Evolutionary conservation across 129 eudicot species (phyloP), one percentile per base, ranked within the genome.

Genomic region (Ambrosia trifida): DNA sequence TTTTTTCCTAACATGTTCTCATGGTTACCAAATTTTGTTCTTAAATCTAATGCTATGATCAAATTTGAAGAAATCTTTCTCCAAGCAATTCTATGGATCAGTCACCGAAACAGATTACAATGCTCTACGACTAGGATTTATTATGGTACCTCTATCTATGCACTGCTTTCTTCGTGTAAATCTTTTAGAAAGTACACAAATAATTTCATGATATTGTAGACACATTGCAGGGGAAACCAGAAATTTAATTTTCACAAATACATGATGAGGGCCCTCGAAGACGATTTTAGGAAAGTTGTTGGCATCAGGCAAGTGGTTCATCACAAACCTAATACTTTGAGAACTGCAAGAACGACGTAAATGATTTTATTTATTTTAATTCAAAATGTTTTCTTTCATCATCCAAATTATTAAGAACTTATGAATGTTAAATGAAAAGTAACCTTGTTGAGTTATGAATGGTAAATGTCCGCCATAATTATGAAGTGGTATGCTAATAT

Each of bases 191-290:
- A 28, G 46, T 36, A 45, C 51, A 64, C 64, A 2, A 47, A 24
- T 28, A 65, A 74, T 62, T 69, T 64, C 36, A 47, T 36, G 72
- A 59, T 77, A 12, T 68, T 31, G 11, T 70, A 94, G 98, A 87
- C 93, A 17, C 98, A 94, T 90, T 89, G 97, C 89, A 85, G 80
- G 81, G 87, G 87, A 61, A 94, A 82, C 79, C 92, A 83, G 11
- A 85, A 85, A 76, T 89, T 94, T 71, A 84, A 94, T 79, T 94
- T 94, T 78, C 96, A 94, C 85, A 87, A 85, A 84, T 94, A 94
- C 85, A 94, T 94, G 98, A 88, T 87, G 16, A 93, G 98, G 49
- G 97, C 97, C 17, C 70, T 94, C 36, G 98, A 94, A 79, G 98
- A 87, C 33, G 98, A 94, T 73, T 89, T 88, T 75, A 89, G 77